A percentile compares a stretch with the other conserved stretches of the same genome.
phyloP scores from a whole-genome alignment of 2,329 filamentous ascomycete species.

The Scytalidium lignicola region DNA sequence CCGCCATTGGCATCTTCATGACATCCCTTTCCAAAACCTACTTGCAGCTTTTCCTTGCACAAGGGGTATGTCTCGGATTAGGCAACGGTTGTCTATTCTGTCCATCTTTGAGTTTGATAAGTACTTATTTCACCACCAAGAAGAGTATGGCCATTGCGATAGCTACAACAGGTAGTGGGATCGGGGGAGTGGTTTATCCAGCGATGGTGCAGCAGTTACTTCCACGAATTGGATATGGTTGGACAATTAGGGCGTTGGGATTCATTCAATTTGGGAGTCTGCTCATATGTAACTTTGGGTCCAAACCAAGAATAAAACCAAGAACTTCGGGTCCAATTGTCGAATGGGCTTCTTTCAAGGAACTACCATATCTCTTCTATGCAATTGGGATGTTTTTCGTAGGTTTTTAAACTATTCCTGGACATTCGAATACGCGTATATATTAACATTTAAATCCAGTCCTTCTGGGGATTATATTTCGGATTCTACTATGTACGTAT shows the following conservation, averaged over 20 bases:
- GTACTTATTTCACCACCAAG: constrained; percentile 36
- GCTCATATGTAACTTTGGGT: constrained; percentile 31
- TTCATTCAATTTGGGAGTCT: constrained; percentile 37
- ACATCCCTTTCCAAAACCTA: constrained; percentile 34
- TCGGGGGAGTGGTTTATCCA: constrained; percentile 40
- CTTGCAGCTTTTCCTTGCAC: constrained; percentile 38
- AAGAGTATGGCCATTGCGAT: constrained; percentile 33
- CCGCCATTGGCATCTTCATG: constrained; percentile 34
- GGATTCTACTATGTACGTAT: constrained; percentile 27
- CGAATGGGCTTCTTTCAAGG: constrained; percentile 39
- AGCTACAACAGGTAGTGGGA: constrained; percentile 32
- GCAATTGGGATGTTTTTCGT: constrained; percentile 34
- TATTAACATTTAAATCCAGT: constrained; percentile 6
- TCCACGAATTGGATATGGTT: constrained; percentile 37
- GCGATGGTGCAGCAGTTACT: constrained; percentile 37
- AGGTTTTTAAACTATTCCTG: constrained; percentile 12
- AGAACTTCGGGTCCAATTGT: constrained; percentile 36
- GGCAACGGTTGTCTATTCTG: constrained; percentile 37
- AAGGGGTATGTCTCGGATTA: constrained; percentile 36
- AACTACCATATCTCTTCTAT: constrained; percentile 40
- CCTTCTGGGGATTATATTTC: constrained; percentile 41
- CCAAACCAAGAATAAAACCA: constrained; percentile 35
- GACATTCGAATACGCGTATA: constrained; percentile 10
- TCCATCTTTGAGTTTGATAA: constrained; percentile 32
- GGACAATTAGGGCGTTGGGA: constrained; percentile 41